These are phyloP conservation scores for Afroboletus lepidellus DNA, from an alignment of 1,284 basidiomycete genomes.

Conservation along the genomic window DNA sequence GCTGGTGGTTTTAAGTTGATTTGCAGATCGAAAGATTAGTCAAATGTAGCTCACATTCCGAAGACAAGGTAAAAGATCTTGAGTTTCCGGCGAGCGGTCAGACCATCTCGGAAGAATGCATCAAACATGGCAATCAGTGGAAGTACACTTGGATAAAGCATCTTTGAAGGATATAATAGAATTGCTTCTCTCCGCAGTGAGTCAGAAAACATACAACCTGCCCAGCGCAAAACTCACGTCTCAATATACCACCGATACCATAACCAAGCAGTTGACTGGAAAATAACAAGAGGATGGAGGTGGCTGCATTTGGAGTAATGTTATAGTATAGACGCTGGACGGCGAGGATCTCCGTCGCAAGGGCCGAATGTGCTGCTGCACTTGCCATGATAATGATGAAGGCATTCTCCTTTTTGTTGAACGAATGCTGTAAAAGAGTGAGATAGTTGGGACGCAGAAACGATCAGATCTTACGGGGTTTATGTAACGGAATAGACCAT, in stretches of 20 bases:
- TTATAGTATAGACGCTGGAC: constrained; percentile 59
- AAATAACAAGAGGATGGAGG: constrained; percentile 58
- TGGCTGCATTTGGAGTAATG: constrained; percentile 49
- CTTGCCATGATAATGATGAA: constrained; percentile 68
- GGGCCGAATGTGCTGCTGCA: constrained; percentile 61
- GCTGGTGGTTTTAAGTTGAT: constrained; percentile 22
- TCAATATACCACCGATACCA: constrained; percentile 58
- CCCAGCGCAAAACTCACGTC: constrained; percentile 34
- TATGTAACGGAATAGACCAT: constrained; percentile 49
- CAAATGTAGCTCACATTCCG: constrained; percentile 27
- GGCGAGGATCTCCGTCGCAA: constrained; percentile 65
- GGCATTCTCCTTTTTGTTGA: constrained; percentile 54
- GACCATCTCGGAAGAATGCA: constrained; percentile 50
- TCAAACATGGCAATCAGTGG: constrained; percentile 59
- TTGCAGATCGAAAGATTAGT: neutral
- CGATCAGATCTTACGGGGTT: constrained; percentile 55
- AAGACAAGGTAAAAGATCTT: constrained; percentile 53
- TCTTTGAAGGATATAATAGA: constrained; percentile 66
- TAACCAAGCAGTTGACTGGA: constrained; percentile 61
- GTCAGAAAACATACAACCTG: neutral
- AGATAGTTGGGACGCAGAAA: constrained; percentile 12
- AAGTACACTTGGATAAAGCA: constrained; percentile 55
- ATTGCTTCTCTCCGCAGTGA: constrained; percentile 33
- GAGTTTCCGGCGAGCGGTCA: constrained; percentile 43
- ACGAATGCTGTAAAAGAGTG: constrained; percentile 34